Evolutionary conservation across 2,329 filamentous ascomycete genomes (phyloP).

Genomic region (Aspergillus sergii): DNA sequence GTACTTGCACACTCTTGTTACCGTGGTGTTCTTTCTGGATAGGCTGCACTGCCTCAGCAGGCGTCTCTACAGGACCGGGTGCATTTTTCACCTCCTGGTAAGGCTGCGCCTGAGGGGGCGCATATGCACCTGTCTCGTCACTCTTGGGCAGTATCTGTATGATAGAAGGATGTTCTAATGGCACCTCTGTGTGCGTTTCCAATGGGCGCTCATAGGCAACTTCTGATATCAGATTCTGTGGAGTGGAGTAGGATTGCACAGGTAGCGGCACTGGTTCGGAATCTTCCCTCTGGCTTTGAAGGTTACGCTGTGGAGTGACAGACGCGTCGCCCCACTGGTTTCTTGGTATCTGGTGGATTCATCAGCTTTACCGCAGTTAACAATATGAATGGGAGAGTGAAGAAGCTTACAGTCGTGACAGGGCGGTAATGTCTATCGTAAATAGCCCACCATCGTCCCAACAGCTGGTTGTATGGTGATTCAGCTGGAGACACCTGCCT

Average conservation of each 20-base stretch:
- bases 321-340: background rate
- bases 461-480: constrained; percentile 74
- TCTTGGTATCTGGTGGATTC: constrained; percentile 1
- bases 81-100: background rate
- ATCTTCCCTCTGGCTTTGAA: background rate
- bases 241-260: background rate
- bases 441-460: constrained; percentile 89
- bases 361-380: background rate
- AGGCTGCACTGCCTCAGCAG: constrained; percentile 3
- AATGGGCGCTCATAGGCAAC: background rate
- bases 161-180: background rate
- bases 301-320: background rate
- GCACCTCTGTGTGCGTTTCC: background rate
- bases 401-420: constrained; percentile 23
- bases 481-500: constrained; percentile 38
- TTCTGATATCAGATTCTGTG: background rate
- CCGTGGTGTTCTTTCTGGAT: background rate
- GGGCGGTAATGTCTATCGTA: constrained; percentile 81
- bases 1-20: constrained; percentile 12
- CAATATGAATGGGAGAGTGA: too few species aligned
- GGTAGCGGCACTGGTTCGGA: background rate
- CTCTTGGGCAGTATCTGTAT: background rate
- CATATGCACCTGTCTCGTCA: background rate
- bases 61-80: background rate
- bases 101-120: background rate